These are phyloP conservation scores for Arabis hirsuta DNA, from an alignment of 345 rosid species.

Conservation along the genomic window DNA sequence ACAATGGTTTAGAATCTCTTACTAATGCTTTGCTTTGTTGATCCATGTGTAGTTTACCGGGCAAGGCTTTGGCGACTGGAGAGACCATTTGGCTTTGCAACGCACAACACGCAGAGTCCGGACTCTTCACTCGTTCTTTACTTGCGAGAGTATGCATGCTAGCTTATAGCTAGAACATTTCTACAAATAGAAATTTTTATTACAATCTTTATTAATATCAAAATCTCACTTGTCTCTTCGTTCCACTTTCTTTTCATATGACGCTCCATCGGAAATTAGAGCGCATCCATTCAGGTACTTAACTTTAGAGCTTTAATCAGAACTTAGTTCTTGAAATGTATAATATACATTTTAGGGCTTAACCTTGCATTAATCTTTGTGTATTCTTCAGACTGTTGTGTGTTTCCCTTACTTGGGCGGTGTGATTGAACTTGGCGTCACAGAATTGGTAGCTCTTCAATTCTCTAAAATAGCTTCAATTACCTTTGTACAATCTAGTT, in stretches of 20 bases:
- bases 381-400: conserved; percentile 66
- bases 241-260: background rate
- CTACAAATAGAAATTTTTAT: background rate
- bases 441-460: conserved; percentile 58
- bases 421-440: conserved; percentile 72
- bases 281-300: conserved; percentile 85
- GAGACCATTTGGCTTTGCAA: conserved; percentile 75
- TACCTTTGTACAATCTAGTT: background rate
- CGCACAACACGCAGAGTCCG: conserved; percentile 68
- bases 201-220: background rate
- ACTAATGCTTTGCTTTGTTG: conserved; percentile 13
- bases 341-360: background rate
- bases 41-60: conserved; percentile 58
- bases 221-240: background rate
- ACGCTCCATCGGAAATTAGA: conserved; percentile 44
- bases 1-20: too few species aligned
- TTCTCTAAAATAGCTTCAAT: background rate
- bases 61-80: conserved; percentile 57
- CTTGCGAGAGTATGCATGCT: conserved; percentile 66
- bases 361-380: background rate
- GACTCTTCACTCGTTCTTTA: conserved; percentile 76
- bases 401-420: conserved; percentile 80
- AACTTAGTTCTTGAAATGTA: conserved; percentile 3
- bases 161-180: background rate
- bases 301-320: background rate